Conservation (phyloP, 2,329 filamentous ascomycete species). For the Diaporthe vaccinii region DNA sequence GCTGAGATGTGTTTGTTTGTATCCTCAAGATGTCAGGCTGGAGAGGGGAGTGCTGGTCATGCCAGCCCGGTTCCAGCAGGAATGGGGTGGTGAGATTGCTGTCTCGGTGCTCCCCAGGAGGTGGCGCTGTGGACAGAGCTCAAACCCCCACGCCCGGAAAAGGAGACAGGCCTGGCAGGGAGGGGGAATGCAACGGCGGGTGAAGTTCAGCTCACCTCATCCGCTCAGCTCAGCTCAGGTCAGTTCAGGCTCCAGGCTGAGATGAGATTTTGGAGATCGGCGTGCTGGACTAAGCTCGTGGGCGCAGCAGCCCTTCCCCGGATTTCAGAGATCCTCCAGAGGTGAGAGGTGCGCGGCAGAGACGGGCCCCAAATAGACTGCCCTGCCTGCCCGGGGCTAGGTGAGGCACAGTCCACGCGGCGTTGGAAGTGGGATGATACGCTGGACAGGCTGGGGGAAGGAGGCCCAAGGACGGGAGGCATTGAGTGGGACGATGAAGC, state of each 20-base stretch:
- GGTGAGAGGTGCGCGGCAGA: not conserved
- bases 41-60: not conserved
- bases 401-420: conserved; percentile 1
- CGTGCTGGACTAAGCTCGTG: conserved; percentile 20
- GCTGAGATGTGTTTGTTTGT: not conserved
- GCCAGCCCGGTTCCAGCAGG: conserved; percentile 24
- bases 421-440: conserved; percentile 20
- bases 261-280: conserved; percentile 16
- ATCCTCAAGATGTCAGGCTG: not conserved
- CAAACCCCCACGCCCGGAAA: conserved; percentile 29
- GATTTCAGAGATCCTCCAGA: conserved; percentile 1
- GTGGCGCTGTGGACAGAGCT: conserved; percentile 12
- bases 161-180: not conserved
- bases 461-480: not conserved
- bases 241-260: conserved; percentile 17
- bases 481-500: conserved; percentile 16
- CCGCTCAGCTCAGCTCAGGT: not conserved
- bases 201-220: conserved; percentile 6
- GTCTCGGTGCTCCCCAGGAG: conserved; percentile 34
- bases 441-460: not conserved
- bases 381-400: conserved; percentile 13
- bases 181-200: conserved; percentile 21
- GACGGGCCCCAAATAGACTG: conserved; percentile 18
- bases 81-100: conserved; percentile 33
- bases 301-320: conserved; percentile 28